Percentiles rank a stretch among this genome's conserved stretches.
Evolutionary conservation across 2,329 filamentous ascomycete genomes (phyloP).

Genomic region (Calonectria fujianensis): DNA sequence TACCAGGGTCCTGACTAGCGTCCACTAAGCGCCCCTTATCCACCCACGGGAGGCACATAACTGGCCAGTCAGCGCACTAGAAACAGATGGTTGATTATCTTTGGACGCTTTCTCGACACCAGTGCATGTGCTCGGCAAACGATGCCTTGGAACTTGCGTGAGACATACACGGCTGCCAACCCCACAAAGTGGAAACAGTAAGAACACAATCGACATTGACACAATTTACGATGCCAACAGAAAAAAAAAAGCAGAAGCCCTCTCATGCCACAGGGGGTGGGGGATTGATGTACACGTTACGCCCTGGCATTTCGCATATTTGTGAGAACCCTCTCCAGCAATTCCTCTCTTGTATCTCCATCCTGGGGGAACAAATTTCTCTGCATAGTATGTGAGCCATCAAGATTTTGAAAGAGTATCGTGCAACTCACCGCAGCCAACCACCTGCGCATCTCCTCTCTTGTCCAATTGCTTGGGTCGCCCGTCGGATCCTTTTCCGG

Average conservation of each 20-base stretch:
- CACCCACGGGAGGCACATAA: constrained; percentile 3
- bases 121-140: constrained; percentile 6
- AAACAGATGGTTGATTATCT: constrained; percentile 10
- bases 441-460: constrained; percentile 88
- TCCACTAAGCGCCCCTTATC: constrained; percentile 10
- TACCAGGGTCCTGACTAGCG: constrained; percentile 17
- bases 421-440: constrained; percentile 78
- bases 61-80: background rate
- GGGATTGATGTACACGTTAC: background rate
- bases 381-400: constrained; percentile 53
- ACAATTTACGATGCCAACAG: background rate
- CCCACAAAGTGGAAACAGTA: background rate
- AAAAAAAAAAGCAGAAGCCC: too few species aligned
- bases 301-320: constrained; percentile 67
- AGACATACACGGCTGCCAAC: background rate
- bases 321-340: constrained; percentile 67
- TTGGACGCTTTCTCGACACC: background rate
- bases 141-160: background rate
- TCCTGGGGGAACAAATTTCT: constrained; percentile 68
- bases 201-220: background rate
- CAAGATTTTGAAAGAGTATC: background rate
- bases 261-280: too few species aligned
- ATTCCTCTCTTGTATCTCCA: constrained; percentile 65
- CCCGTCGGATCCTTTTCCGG: constrained; percentile 84
- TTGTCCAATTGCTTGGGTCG: constrained; percentile 82